Percentiles rank a stretch among this genome's conserved stretches.
phyloP scores from a whole-genome alignment of 2,329 filamentous ascomycete species.

The Huntiella savannae region DNA sequence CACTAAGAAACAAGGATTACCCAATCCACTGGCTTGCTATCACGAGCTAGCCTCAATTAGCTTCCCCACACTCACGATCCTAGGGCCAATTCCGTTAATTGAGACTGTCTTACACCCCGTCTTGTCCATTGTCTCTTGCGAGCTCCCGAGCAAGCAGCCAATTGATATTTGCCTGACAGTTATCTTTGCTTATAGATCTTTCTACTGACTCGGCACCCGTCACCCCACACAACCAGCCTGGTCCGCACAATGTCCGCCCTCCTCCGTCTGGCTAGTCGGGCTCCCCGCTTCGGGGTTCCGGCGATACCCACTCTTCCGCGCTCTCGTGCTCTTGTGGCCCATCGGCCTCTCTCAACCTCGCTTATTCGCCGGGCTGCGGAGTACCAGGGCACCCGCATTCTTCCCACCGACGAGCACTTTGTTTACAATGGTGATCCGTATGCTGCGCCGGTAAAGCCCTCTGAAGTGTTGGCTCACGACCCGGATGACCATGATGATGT shows the following conservation, averaged over 20 bases:
- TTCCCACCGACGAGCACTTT: conserved; percentile 49
- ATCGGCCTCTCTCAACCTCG: conserved; percentile 48
- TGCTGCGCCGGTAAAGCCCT: conserved; percentile 24
- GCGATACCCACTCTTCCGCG: neutral
- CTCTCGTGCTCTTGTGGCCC: conserved; percentile 13
- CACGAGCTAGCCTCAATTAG: no score
- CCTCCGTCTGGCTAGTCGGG: conserved; percentile 51
- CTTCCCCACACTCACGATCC: no score
- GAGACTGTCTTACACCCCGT: neutral
- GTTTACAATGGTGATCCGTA: conserved; percentile 30
- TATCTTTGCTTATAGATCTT: no score
- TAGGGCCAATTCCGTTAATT: no score
- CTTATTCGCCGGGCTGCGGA: conserved; percentile 38
- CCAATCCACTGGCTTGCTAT: neutral
- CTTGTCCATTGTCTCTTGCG: neutral
- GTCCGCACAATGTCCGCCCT: conserved; percentile 44
- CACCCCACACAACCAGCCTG: no score
- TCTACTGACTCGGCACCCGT: no score
- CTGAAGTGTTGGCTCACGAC: conserved; percentile 24
- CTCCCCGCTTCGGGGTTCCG: conserved; percentile 25
- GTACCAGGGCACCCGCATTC: conserved; percentile 38
- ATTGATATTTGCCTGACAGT: no score
- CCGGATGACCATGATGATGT: conserved; percentile 29
- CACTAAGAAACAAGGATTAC: neutral
- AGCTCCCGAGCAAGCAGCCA: no score